Evolutionary conservation across 805 yeast species (phyloP).

Genomic region (Zygotorulaspora danielsina): DNA sequence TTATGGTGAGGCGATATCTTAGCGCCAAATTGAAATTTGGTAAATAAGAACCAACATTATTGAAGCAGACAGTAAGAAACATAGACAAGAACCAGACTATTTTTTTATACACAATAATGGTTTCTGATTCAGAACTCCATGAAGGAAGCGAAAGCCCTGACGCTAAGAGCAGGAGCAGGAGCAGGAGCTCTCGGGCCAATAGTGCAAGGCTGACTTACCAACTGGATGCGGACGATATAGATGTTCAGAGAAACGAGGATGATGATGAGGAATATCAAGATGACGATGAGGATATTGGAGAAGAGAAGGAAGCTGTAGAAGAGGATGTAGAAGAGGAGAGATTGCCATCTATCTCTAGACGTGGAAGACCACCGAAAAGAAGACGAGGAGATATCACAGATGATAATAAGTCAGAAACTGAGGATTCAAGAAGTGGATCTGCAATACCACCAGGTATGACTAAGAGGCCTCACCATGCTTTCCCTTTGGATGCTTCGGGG

Average conservation of each 20-base stretch:
- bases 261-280: constrained; percentile 29
- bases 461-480: constrained; percentile 41
- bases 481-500: constrained; percentile 62
- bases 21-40: too few species aligned
- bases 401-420: constrained; percentile 28
- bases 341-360: constrained; percentile 29
- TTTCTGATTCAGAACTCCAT: background rate
- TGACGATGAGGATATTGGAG: constrained; percentile 27
- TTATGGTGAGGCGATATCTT: too few species aligned
- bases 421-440: constrained; percentile 28
- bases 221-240: constrained; percentile 32
- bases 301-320: constrained; percentile 30
- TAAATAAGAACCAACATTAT: too few species aligned
- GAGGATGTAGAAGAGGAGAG: constrained; percentile 24
- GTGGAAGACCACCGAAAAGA: constrained; percentile 27
- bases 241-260: constrained; percentile 34
- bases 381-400: constrained; percentile 18
- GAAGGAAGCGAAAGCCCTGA: constrained; percentile 3
- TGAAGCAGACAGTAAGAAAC: too few species aligned
- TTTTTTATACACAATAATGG: too few species aligned
- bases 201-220: constrained; percentile 26
- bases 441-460: constrained; percentile 11
- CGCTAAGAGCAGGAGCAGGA: background rate
- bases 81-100: too few species aligned
- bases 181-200: constrained; percentile 21